A percentile compares a stretch with the other conserved stretches of the same genome.
Evolutionary conservation across 1,284 basidiomycete genomes (phyloP).

Genomic region (Pyrrhoderma lamaoense): DNA sequence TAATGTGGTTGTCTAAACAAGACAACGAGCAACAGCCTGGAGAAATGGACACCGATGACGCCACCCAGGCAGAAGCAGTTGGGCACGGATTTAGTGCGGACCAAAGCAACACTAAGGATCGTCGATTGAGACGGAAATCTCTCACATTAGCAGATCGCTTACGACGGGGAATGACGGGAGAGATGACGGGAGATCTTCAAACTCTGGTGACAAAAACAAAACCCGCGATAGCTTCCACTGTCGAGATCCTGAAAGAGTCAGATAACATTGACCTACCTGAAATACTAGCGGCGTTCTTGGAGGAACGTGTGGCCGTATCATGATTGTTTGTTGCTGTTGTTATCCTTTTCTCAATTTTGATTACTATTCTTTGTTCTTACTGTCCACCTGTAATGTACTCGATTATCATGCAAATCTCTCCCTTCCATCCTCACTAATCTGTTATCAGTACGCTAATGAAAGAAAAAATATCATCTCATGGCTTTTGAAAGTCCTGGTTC

Average conservation of each 20-base stretch:
- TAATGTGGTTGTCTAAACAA: conserved; percentile 64
- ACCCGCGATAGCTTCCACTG: conserved; percentile 43
- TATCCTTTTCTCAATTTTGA: no score
- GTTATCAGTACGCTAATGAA: not conserved
- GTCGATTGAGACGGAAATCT: conserved; percentile 33
- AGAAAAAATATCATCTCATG: not conserved
- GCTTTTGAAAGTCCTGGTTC: not conserved
- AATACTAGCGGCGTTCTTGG: conserved; percentile 55
- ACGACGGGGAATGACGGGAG: conserved; percentile 66
- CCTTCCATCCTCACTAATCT: not conserved
- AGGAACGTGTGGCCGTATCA: conserved; percentile 33
- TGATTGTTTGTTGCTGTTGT: conserved; percentile 8
- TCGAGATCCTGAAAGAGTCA: conserved; percentile 6
- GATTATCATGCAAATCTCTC: no score
- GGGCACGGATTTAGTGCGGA: conserved; percentile 20
- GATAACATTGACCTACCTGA: conserved; percentile 45
- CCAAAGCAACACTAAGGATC: conserved; percentile 33
- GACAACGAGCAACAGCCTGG: conserved; percentile 42
- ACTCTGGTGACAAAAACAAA: conserved; percentile 58
- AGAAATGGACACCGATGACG: conserved; percentile 33
- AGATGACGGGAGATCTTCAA: conserved; percentile 69
- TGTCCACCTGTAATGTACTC: no score
- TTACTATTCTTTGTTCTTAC: no score
- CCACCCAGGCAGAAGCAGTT: conserved; percentile 32
- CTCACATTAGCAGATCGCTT: conserved; percentile 54